Evolutionary conservation across 345 rosid genomes (phyloP), one percentile per base, ranked within the genome.

Genomic region (Bruguiera gymnorhiza): DNA sequence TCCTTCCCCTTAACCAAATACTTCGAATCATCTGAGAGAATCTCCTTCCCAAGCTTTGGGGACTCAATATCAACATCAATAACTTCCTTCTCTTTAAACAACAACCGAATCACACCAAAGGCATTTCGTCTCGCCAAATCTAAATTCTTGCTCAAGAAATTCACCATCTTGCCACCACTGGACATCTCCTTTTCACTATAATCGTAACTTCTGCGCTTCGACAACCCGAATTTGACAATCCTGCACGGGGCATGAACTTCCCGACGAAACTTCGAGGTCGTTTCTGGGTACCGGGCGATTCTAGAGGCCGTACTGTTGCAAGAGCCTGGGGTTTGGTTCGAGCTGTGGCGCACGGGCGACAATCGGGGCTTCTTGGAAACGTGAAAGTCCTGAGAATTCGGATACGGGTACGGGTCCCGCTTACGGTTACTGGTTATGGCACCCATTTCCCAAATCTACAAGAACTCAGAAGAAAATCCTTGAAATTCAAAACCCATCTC

Each of bases 201-300:
- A 46, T 67, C 82, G 6, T 69, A 57, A 20, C 73, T 32, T 70
- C 60, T 72, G 0, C 72, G n/a, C 76, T 62, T 78, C 2, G 73
- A 69, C 13, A 79, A 62, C 61, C 91, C 87, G 50, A 82, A 90
- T 71, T 88, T 89, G 48, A 53, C 75, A 5, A 26, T 37, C 77
- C 96, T 83, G 30, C 90, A 88, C 29, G 99, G 99, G 6, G 95
- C 99, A 70, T 89, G 98, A 37, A 89, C 84, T 60, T 87, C 83
- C 34, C 97, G 81, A 50, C 72, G 70, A 57, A 88, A 79, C 19
- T 81, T 87, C 23, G 78, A 27, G 61, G 78, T 83, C 3, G 83
- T 69, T 63, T 84, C 92, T 0, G 99, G 99, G 68, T 96, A 92
- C 70, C 86, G 83, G 19, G 89, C 83, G 62, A 90, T 79, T 73